These are phyloP conservation scores for Cenchrus purpureus DNA, from an alignment of 176 grass and related monocot genomes.

Conservation along the genomic window DNA sequence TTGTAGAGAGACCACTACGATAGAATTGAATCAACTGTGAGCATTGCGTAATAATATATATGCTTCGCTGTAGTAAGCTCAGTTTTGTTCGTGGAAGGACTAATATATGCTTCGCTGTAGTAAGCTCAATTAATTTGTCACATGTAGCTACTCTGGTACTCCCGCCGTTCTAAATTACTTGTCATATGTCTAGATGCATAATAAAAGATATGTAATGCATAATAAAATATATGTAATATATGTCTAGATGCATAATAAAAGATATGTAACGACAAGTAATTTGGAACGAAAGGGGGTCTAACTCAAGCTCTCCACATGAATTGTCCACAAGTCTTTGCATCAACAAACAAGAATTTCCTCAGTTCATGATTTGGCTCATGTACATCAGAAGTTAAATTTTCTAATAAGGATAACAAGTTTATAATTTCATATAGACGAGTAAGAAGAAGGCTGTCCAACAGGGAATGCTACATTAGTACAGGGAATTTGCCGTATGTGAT, in stretches of 20 bases:
- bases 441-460: slow-evolving; percentile 1
- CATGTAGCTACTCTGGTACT: too few species aligned
- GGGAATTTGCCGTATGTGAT: background rate
- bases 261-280: too few species aligned
- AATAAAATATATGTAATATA: too few species aligned
- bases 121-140: background rate
- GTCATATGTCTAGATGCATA: too few species aligned
- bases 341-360: background rate
- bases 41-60: slow-evolving; percentile 41
- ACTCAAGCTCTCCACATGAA: too few species aligned
- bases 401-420: background rate
- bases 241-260: too few species aligned
- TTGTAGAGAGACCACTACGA: slow-evolving; percentile 23
- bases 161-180: too few species aligned
- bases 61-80: slow-evolving; percentile 16
- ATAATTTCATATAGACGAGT: slow-evolving; percentile 24
- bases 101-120: background rate
- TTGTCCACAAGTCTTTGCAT: too few species aligned
- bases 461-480: slow-evolving; percentile 32
- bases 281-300: too few species aligned
- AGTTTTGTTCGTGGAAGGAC: slow-evolving; percentile 14
- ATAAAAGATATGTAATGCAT: too few species aligned
- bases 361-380: background rate
- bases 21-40: slow-evolving; percentile 24
- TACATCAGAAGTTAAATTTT: background rate